A percentile compares a stretch with the other conserved stretches of the same genome.
Conservation (phyloP, 371 early-diverging fungal genomes). For the Syncephalis fuscata region DNA sequence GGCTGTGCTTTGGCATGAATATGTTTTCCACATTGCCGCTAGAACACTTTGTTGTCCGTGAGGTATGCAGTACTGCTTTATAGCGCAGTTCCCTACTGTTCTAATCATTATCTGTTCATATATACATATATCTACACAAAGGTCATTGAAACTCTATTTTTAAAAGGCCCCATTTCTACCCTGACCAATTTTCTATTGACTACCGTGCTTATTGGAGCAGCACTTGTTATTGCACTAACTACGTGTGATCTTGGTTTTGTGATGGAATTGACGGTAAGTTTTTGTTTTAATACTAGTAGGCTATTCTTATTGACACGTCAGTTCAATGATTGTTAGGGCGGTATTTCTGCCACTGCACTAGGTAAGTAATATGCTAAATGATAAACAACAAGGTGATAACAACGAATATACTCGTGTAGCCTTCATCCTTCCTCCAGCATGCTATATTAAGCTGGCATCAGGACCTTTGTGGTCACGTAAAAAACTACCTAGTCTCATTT, state of each 20-base stretch:
- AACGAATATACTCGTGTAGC: slow-evolving; percentile 12
- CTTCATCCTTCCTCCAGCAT: slow-evolving; percentile 54
- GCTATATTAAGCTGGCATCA: slow-evolving; percentile 40
- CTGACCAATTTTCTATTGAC: slow-evolving; percentile 41
- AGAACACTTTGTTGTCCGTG: slow-evolving; percentile 62
- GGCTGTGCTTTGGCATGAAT: slow-evolving; percentile 62
- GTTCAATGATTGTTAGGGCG: slow-evolving; percentile 14
- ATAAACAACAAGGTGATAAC: too few species aligned
- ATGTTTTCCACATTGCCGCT: slow-evolving; percentile 69
- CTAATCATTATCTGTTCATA: background rate
- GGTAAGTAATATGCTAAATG: too few species aligned
- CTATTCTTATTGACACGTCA: too few species aligned
- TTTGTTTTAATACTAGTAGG: too few species aligned
- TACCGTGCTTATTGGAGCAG: slow-evolving; percentile 28
- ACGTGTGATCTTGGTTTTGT: slow-evolving; percentile 59
- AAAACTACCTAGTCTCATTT: slow-evolving; percentile 40
- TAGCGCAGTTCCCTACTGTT: too few species aligned
- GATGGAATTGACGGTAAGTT: slow-evolving; percentile 56
- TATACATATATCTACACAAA: slow-evolving; percentile 6
- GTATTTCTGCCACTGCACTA: slow-evolving; percentile 51
- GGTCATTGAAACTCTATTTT: slow-evolving; percentile 43
- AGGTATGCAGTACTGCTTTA: slow-evolving; percentile 22
- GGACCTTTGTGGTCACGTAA: slow-evolving; percentile 17
- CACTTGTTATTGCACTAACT: slow-evolving; percentile 36
- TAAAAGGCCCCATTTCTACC: slow-evolving; percentile 25